Evolutionary conservation across 768 basidiomycete species (phyloP).

Genomic region (Botryobasidium botryosum): DNA sequence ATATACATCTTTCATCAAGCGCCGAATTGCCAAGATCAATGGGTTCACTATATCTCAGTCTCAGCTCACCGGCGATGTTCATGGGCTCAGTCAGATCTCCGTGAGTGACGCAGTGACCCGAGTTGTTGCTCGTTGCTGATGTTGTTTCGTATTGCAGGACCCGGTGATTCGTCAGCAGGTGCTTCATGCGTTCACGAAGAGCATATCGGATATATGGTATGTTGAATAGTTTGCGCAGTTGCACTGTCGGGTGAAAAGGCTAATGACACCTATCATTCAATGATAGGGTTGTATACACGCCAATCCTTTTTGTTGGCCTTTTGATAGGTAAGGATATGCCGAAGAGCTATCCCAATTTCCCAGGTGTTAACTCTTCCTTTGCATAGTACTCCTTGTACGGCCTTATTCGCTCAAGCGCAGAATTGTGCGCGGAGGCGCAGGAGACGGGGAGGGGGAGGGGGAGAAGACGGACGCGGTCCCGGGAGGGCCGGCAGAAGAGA

Average conservation of each 20-base stretch:
- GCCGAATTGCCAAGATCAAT: slow-evolving; percentile 9
- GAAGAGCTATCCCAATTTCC: background rate
- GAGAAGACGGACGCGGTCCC: slow-evolving; percentile 16
- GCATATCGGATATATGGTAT: slow-evolving; percentile 9
- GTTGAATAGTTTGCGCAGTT: background rate
- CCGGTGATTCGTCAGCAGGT: slow-evolving; percentile 10
- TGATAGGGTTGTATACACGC: slow-evolving; percentile 8
- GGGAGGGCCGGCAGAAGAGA: background rate
- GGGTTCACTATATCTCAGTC: background rate
- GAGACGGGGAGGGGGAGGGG: slow-evolving; percentile 17
- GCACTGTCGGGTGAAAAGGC: background rate
- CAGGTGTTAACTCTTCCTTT: background rate
- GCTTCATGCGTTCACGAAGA: slow-evolving; percentile 3
- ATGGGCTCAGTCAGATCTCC: background rate
- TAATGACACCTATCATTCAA: background rate
- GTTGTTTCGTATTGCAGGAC: background rate
- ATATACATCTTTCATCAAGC: slow-evolving; percentile 7
- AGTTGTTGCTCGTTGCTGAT: background rate
- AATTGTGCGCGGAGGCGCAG: slow-evolving; percentile 24
- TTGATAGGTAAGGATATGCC: slow-evolving; percentile 19
- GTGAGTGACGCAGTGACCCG: too few species aligned
- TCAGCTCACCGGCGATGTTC: slow-evolving; percentile 7
- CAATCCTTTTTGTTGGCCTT: slow-evolving; percentile 10
- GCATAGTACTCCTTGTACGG: slow-evolving; percentile 36
- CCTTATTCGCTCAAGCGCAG: slow-evolving; percentile 41